Conservation (phyloP, 2,329 filamentous ascomycete genomes). For the Hypoxylon sp. region DNA sequence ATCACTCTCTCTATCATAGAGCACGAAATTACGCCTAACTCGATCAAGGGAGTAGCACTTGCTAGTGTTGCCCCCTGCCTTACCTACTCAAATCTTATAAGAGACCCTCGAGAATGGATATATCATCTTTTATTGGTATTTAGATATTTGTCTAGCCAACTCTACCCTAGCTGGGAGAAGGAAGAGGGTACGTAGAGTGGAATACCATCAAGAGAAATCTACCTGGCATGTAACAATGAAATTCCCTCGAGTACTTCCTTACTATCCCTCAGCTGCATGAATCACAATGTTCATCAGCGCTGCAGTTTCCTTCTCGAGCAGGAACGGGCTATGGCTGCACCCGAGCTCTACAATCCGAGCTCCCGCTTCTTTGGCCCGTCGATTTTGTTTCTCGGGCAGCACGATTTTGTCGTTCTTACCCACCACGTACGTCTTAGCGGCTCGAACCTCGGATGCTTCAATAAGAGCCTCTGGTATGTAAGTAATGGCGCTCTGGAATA, state of each 20-base stretch:
- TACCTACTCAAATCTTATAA: too few relatives aligned
- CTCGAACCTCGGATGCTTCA: conserved; percentile 5
- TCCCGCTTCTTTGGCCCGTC: conserved; percentile 9
- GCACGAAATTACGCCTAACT: too few relatives aligned
- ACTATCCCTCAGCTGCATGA: not conserved
- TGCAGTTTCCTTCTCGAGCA: conserved; percentile 19
- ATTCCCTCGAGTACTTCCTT: not conserved
- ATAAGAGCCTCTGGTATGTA: not conserved
- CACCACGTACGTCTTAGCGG: conserved; percentile 16
- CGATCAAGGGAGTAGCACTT: too few relatives aligned
- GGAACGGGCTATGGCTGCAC: conserved; percentile 27
- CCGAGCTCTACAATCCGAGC: conserved; percentile 17
- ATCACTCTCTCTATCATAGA: too few relatives aligned
- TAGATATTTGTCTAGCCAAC: not conserved
- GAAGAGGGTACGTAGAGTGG: not conserved
- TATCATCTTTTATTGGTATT: too few relatives aligned
- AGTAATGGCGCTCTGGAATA: conserved; percentile 12
- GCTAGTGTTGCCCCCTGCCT: too few relatives aligned
- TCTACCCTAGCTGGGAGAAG: not conserved
- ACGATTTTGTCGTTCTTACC: conserved; percentile 22
- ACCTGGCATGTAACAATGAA: not conserved
- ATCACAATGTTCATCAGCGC: conserved; percentile 22
- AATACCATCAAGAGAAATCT: not conserved
- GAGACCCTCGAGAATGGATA: too few relatives aligned
- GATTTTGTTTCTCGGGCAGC: conserved; percentile 12